Evolutionary conservation across 805 yeast genomes (phyloP).

Genomic region (Hanseniaspora thailandica): DNA sequence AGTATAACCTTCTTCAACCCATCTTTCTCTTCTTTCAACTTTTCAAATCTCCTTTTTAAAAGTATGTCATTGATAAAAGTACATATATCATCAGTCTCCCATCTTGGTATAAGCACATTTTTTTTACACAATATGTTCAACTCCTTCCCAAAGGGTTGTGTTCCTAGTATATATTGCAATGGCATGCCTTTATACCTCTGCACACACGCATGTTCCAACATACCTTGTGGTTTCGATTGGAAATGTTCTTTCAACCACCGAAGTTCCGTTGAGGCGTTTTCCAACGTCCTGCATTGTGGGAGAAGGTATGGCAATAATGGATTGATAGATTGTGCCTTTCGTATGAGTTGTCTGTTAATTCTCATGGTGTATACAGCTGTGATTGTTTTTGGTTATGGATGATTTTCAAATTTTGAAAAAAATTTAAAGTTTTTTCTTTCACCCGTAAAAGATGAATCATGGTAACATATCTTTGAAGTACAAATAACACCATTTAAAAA

Average conservation of each 20-base stretch:
- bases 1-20: conserved; percentile 26
- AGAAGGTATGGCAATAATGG: conserved; percentile 22
- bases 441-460: no score
- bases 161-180: conserved; percentile 70
- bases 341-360: conserved; percentile 17
- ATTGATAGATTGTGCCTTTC: conserved; percentile 17
- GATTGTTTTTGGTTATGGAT: no score
- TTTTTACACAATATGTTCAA: conserved; percentile 47
- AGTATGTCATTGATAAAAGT: conserved; percentile 38
- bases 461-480: no score
- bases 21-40: conserved; percentile 7
- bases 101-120: conserved; percentile 75
- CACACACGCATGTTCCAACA: conserved; percentile 37
- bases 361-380: conserved; percentile 14
- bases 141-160: conserved; percentile 72
- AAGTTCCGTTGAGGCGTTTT: conserved; percentile 21
- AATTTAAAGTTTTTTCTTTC: not conserved
- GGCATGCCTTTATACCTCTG: conserved; percentile 50
- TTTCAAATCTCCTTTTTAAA: conserved; percentile 25
- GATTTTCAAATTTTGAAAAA: not conserved
- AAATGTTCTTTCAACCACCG: conserved; percentile 20
- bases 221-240: not conserved
- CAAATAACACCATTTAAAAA: no score
- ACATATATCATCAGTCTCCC: conserved; percentile 80
- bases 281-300: conserved; percentile 24